Evolutionary conservation across 2,329 filamentous ascomycete species (phyloP), one percentile per base, ranked within the genome.

Genomic region (Pseudopyricularia javanii): DNA sequence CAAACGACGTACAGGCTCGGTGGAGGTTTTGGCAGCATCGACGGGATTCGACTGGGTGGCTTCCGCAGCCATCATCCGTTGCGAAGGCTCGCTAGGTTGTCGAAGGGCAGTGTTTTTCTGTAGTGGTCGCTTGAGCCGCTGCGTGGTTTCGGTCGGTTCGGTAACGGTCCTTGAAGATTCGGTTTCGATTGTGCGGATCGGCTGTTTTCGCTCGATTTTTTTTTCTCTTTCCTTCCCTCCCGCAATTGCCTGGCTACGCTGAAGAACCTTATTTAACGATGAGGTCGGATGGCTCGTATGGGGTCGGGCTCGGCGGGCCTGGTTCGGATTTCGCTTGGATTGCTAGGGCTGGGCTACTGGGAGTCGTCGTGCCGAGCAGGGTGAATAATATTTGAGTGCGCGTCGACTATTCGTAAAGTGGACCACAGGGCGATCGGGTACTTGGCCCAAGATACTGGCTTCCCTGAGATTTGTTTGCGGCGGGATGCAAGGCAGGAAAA

Each of bases 1-100:
- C 17, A 26, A 26, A 47, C 33, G 20, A 54, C 40, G 15, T 53
- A 68, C 74, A 61, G 67, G 68, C 64, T 70, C 67, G 59, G 68
- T 61, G 62, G 70, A 66, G 62, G 70, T 69, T 64, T 70, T 66
- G 70, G 73, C 70, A 70, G 72, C 74, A 74, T 76, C 74, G 67
- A 72, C 72, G 68, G 71, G 69, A 69, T 68, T 74, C 63, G 74
- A 68, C 66, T 72, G 69, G 65, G 72, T 71, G 71, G 74, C 72
- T 75, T 79, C 78, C 74, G 76, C 76, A 74, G 78, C 78, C 78
- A 82, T 82, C 76, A 78, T 82, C 76, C 77, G 76, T 74, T 68
- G 69, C 71, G 65, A 64, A 61, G 64, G 63, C 65, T 62, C 51
- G 56, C 56, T 55, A 43, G 51, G 11, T 35, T n/a, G 40, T 47